These are phyloP conservation scores for Lactifluus pinguis DNA, from an alignment of 768 basidiomycete genomes.

Conservation along the genomic window DNA sequence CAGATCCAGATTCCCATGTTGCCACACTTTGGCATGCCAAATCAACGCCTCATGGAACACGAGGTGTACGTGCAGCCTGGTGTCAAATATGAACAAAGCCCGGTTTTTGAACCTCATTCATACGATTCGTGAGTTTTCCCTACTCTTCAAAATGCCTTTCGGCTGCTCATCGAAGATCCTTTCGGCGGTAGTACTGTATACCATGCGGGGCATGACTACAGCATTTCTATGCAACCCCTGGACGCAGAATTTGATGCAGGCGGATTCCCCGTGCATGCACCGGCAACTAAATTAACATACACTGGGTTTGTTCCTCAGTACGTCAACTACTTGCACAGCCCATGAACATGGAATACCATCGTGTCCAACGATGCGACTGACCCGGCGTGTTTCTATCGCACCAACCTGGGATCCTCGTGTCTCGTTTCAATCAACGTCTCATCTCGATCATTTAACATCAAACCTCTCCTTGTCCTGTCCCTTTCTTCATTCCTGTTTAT, in stretches of 20 bases:
- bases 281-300: conserved; percentile 8
- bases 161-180: background rate
- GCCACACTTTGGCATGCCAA: conserved; percentile 7
- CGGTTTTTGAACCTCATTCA: conserved; percentile 3
- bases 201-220: conserved; percentile 15
- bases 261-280: conserved; percentile 7
- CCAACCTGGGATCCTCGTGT: conserved; percentile 1
- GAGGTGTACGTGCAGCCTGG: conserved; percentile 13
- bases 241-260: conserved; percentile 4
- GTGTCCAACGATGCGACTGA: background rate
- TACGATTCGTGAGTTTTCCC: conserved; percentile 12
- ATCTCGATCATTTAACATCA: conserved; percentile 5
- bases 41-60: conserved; percentile 7
- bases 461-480: background rate
- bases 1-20: conserved; percentile 11
- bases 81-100: conserved; percentile 9
- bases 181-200: background rate
- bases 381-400: conserved; percentile 1
- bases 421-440: conserved; percentile 6
- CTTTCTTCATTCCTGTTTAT: conserved; percentile 2
- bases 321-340: conserved; percentile 7
- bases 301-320: background rate
- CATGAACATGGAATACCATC: background rate
- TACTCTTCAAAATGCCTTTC: background rate
- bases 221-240: conserved; percentile 8